A percentile compares a stretch with the other conserved stretches of the same genome.
phyloP scores from a whole-genome alignment of 2,329 filamentous ascomycete genomes.

The Chrysosporium queenslandicum region DNA sequence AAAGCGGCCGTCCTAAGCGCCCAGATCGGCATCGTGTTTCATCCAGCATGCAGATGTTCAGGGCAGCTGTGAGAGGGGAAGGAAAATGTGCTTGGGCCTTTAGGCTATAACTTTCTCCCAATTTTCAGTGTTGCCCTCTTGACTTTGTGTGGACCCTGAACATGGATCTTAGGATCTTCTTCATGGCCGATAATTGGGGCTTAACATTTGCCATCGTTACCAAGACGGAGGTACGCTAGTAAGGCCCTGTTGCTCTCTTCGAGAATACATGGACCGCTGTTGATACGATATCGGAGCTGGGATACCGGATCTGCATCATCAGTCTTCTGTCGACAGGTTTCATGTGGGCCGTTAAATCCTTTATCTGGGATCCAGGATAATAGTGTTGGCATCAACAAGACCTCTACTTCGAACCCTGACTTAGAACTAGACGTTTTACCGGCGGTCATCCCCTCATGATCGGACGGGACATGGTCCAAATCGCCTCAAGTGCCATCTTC shows the following conservation, averaged over 20 bases:
- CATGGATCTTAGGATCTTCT: too few relatives aligned
- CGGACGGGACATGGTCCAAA: not conserved
- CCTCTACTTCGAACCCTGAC: not conserved
- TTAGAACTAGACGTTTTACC: not conserved
- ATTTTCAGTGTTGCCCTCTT: not conserved
- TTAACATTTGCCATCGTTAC: too few relatives aligned
- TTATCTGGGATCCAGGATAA: not conserved
- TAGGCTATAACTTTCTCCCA: not conserved
- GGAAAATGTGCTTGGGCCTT: not conserved
- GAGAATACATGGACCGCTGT: too few relatives aligned
- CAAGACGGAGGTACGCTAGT: too few relatives aligned
- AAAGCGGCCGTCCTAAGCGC: not conserved
- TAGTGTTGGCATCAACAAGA: not conserved
- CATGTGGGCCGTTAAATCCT: not conserved
- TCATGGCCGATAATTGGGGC: too few relatives aligned
- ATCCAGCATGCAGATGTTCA: not conserved
- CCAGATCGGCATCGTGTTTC: not conserved
- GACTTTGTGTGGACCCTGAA: too few relatives aligned
- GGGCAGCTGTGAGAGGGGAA: not conserved
- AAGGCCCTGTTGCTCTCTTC: too few relatives aligned
- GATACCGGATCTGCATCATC: not conserved
- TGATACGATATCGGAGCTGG: conserved; percentile 6
- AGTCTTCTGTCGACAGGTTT: not conserved
- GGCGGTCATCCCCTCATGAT: not conserved
- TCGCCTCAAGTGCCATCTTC: not conserved